phyloP scores from a whole-genome alignment of 2,329 filamentous ascomycete species.

The Chalara sp. region DNA sequence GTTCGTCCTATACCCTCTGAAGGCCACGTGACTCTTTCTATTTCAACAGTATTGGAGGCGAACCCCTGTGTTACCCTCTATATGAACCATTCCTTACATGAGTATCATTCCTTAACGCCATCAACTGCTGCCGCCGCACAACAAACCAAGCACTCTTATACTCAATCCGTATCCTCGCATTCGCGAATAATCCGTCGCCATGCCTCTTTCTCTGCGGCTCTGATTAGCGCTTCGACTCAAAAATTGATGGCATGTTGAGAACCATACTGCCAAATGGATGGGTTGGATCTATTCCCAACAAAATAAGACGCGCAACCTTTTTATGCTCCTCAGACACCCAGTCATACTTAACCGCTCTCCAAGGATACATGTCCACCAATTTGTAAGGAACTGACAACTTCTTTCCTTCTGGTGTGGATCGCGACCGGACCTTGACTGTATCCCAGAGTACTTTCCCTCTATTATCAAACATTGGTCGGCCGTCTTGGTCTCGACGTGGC shows the following conservation, averaged over 20 bases:
- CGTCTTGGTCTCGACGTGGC: not conserved
- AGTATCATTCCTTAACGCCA: too few relatives aligned
- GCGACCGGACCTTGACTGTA: not conserved
- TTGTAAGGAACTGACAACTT: constrained; percentile 5
- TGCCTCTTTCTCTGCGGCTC: not conserved
- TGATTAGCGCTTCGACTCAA: not conserved
- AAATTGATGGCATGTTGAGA: too few relatives aligned
- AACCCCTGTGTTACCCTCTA: too few relatives aligned
- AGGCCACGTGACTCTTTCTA: too few relatives aligned
- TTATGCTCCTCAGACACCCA: constrained; percentile 10
- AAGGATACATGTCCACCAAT: constrained; percentile 8
- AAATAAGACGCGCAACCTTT: constrained; percentile 2
- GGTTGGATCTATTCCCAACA: not conserved
- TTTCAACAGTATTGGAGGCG: too few relatives aligned
- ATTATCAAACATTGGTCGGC: not conserved
- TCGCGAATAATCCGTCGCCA: not conserved
- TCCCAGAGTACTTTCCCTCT: constrained; percentile 2
- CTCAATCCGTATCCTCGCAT: not conserved
- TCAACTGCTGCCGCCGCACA: too few relatives aligned
- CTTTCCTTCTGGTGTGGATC: not conserved
- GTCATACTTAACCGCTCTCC: constrained; percentile 4
- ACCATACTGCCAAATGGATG: constrained; percentile 2
- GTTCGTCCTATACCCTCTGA: too few relatives aligned
- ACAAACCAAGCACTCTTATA: not conserved
- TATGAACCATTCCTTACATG: too few relatives aligned